Base-by-base conservation (phyloP, 306 rosid species). In the Vicia faba region DNA sequence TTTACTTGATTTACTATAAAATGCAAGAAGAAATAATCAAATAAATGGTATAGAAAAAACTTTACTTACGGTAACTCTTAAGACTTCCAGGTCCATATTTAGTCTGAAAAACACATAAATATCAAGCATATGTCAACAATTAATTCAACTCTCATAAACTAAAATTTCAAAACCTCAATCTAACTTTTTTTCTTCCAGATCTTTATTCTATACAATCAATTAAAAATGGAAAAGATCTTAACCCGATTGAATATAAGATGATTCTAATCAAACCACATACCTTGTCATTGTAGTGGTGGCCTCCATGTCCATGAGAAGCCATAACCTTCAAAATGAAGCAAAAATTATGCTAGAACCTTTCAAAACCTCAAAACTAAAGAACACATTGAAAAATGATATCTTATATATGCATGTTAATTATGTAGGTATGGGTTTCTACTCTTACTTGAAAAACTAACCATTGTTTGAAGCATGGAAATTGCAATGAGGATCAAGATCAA, bases 71-170 rank as follows among this genome's bases (percentile, higher is more conserved):
- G 78, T 8, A 69, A 86, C 81, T 80, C 76, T 75, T 86, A 60
- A 91, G 83, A 70, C 96, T 91, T 36, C 92, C 93, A 1, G 88
- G 86, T 78, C 97, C 96, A 77, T 38, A 80, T 19, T 67, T 71
- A 9, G 26, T 84, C 96, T 91, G 89, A 54, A 12, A 77, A 61
- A 65, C 11, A 28, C 69, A 72, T 11, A 67, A 73, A 13, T 13
- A 19, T 48, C 11, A 44, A 46, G 3, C 74, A 61, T 0, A 7
- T 5, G 26, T 25, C 39, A 63, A 28, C 64, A 26, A 26, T 55
- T 26, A 23, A 2, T 41, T 3, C 36, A 51, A 19, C 66, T 15
- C 36, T 61, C 4, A 25, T 5, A 55, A 50, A 2, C 5, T 28
- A 41, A 16, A 45, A 62, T n/a, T 40, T 1, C 5, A 33, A 61